phyloP scores from a whole-genome alignment of 2,329 filamentous ascomycete genomes.

The Plenodomus biglobosus region DNA sequence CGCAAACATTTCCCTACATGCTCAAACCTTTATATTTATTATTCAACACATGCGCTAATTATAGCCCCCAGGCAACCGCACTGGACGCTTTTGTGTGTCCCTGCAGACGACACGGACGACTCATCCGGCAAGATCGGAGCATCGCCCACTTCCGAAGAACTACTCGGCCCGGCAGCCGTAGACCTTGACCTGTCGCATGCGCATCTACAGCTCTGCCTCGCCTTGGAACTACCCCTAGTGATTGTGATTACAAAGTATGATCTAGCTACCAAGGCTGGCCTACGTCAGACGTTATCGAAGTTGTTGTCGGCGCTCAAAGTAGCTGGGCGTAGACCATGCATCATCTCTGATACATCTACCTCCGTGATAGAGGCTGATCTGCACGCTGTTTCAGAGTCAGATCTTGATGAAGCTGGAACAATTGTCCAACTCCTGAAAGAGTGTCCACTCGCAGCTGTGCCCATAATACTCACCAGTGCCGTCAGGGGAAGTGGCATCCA shows the following conservation, averaged over 20 bases:
- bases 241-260: constrained; percentile 92
- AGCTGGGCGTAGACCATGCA: constrained; percentile 70
- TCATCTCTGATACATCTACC: constrained; percentile 54
- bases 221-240: constrained; percentile 73
- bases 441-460: constrained; percentile 60
- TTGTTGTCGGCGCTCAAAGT: constrained; percentile 77
- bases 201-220: constrained; percentile 82
- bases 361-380: constrained; percentile 47
- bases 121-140: constrained; percentile 46
- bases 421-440: constrained; percentile 56
- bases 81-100: constrained; percentile 86
- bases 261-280: constrained; percentile 70
- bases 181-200: constrained; percentile 74
- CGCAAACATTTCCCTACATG: background rate
- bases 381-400: constrained; percentile 57
- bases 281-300: constrained; percentile 71
- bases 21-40: background rate
- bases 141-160: constrained; percentile 56
- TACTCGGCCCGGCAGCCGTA: constrained; percentile 53
- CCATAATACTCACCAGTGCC: constrained; percentile 84
- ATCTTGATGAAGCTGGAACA: constrained; percentile 61
- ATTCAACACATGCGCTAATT: constrained; percentile 4
- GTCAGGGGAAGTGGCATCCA: constrained; percentile 82
- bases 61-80: constrained; percentile 64
- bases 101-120: constrained; percentile 70